phyloP scores from a whole-genome alignment of 2,329 filamentous ascomycete species.

The Penicillium sp. region DNA sequence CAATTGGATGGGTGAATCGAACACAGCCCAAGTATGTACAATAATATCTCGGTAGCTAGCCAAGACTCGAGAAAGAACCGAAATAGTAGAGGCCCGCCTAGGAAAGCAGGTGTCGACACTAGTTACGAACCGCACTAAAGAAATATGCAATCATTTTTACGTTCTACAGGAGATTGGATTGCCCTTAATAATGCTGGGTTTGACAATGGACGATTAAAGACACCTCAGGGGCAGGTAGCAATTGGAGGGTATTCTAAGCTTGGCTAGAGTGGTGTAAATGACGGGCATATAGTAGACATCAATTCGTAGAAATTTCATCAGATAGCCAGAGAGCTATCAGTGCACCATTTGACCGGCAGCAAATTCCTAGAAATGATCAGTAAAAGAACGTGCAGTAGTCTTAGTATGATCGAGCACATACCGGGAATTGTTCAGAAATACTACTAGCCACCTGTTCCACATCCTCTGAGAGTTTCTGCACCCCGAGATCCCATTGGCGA shows the following conservation, averaged over 20 bases:
- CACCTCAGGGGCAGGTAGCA: neutral
- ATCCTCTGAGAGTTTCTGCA: conserved; percentile 82
- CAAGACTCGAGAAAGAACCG: too few species aligned
- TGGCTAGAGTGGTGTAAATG: neutral
- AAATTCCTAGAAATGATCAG: conserved; percentile 30
- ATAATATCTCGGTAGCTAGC: too few species aligned
- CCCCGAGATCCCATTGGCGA: conserved; percentile 84
- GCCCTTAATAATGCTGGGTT: neutral
- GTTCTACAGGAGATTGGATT: neutral
- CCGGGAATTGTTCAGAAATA: conserved; percentile 78
- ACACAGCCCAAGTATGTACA: too few species aligned
- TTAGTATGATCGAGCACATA: conserved; percentile 36
- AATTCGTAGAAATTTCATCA: conserved; percentile 19
- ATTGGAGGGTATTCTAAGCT: neutral
- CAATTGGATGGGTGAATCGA: too few species aligned
- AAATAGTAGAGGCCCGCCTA: too few species aligned
- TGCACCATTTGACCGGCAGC: conserved; percentile 37
- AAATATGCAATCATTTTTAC: too few species aligned
- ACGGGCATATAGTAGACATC: conserved; percentile 6
- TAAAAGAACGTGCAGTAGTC: neutral
- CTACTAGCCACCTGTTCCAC: conserved; percentile 83
- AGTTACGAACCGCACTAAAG: too few species aligned
- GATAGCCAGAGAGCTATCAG: conserved; percentile 15
- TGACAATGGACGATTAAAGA: neutral
- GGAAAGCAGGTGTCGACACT: too few species aligned